Base-by-base conservation (phyloP, 2,329 filamentous ascomycete species). In the Iodosphaeria phyllophila region DNA sequence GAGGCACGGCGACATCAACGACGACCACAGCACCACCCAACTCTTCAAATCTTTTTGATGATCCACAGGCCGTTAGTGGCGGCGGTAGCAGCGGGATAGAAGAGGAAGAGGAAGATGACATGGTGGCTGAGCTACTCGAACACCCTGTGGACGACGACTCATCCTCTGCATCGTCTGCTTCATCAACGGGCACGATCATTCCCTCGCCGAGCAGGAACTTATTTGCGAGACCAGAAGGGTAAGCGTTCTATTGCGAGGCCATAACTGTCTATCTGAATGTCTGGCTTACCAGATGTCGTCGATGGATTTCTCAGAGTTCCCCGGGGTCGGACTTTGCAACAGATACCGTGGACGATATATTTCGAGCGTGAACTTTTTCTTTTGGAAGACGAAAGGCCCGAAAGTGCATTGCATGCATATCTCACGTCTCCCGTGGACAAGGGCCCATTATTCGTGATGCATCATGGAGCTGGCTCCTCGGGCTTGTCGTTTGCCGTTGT, bases 391-490 rank as follows among this genome's bases (percentile, higher is more conserved):
- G 56, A 64, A 29, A 14, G 19, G 11, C 52, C 57, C 25, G 45
- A 52, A 23, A 40, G 49, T 18, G 46, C 47, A 8, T 76, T 84
- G 43, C 89, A 98, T 54, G 78, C 69, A 29, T 95, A 95, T 47
- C 59, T 95, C 21, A 92, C 72, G 12, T 82, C 83, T 1, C 84
- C 86, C 6, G 62, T 63, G 20, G 71, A 63, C 18, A 63, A 64
- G 32, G 79, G 76, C 0, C 83, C 86, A 0, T 58, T 98, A 5
- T 84, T 98, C 48, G 75, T 95, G 30, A 80, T 78, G 51, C 89
- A 98, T 44, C 89, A 98, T 51, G 89, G 89, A 19, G 89, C 80
- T 20, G 89, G 89, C 10, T 92, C 84, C 4, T 92, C 84, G 0
- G 91, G 78, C 5, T 64, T 95, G 30, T 92, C 83, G 3, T 98